Conservation (phyloP, 768 basidiomycete genomes). For the Termitomyces eurrhizus region DNA sequence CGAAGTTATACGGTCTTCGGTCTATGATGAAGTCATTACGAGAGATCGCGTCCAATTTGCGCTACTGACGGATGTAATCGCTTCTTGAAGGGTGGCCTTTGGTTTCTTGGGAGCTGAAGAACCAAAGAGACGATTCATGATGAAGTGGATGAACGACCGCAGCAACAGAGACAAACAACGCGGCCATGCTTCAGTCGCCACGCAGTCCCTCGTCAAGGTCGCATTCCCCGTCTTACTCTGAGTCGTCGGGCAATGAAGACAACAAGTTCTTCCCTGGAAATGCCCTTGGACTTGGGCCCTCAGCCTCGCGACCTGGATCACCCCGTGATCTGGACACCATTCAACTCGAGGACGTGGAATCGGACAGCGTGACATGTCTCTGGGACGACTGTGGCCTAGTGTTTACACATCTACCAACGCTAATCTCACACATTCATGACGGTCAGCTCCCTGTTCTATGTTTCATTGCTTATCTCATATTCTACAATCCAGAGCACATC, state of each 20-base stretch:
- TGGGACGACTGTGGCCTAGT: constrained; percentile 80
- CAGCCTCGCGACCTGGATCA: constrained; percentile 12
- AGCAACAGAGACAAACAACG: constrained; percentile 13
- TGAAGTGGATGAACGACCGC: not conserved
- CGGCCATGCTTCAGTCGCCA: constrained; percentile 13
- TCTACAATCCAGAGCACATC: constrained; percentile 57
- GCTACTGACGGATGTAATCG: constrained; percentile 75
- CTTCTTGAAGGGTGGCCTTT: constrained; percentile 84
- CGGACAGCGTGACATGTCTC: constrained; percentile 68
- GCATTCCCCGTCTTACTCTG: constrained; percentile 20
- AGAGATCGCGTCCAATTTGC: constrained; percentile 4
- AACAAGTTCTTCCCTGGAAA: constrained; percentile 20
- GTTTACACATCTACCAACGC: constrained; percentile 67
- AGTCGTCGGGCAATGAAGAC: constrained; percentile 27
- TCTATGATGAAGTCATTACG: constrained; percentile 42
- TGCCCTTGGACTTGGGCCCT: constrained; percentile 7
- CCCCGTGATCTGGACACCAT: constrained; percentile 13
- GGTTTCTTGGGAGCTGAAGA: constrained; percentile 73
- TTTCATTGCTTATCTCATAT: not conserved
- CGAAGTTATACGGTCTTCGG: constrained; percentile 78
- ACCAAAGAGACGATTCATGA: constrained; percentile 84
- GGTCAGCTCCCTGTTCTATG: constrained; percentile 42
- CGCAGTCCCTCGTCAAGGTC: constrained; percentile 8
- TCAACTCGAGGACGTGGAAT: constrained; percentile 13
- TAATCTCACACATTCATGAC: constrained; percentile 81